Evolutionary conservation across 2,329 filamentous ascomycete species (phyloP), one percentile per base, ranked within the genome.

Genomic region (Penicillium sp.): DNA sequence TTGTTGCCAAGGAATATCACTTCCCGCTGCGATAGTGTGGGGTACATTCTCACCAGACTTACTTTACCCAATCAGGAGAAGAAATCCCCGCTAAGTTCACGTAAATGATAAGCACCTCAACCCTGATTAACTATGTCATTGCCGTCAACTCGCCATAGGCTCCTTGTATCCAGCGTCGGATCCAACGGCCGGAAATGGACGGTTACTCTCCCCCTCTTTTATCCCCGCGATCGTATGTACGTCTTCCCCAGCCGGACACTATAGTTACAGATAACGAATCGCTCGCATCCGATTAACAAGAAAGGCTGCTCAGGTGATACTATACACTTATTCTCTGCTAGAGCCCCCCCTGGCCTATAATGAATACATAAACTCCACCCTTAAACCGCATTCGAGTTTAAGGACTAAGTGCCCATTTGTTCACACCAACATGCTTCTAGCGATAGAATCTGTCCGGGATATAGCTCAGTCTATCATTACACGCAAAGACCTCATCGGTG

Each of bases 31-130:
- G 9, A 20, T 18, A 20, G 4, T 14, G 22, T 31, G 56, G 56
- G 48, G 50, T 55, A 58, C 40, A 61, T 51, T 51, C 45, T 56
- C 49, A 40, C 27, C 20, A 49, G 54, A 56, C 27, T 59, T 56
- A 54, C 64, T 62, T 70, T 73, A 67, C 71, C 72, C 55, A 60
- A 73, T 66, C 42, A 11, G 70, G 72, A 62, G 62, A 75, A 73
- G 63, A 71, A 60, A 69, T 75, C 73, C 73, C 73, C 56, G 53
- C 20, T 7, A 37, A 20, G 29, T 53, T 56, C 33, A 26, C 11
- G 33, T 11, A 57, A 43, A 58, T 56, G 52, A 60, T 64, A 60
- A 60, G 61, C 54, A 37, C 37, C 51, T 60, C 55, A 51, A 41
- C 50, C 20, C 35, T 51, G 47, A 58, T 58, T 57, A 51, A 37